These are phyloP conservation scores for Erodium chrysanthum DNA, from an alignment of 441 rosid genomes.

Conservation along the genomic window DNA sequence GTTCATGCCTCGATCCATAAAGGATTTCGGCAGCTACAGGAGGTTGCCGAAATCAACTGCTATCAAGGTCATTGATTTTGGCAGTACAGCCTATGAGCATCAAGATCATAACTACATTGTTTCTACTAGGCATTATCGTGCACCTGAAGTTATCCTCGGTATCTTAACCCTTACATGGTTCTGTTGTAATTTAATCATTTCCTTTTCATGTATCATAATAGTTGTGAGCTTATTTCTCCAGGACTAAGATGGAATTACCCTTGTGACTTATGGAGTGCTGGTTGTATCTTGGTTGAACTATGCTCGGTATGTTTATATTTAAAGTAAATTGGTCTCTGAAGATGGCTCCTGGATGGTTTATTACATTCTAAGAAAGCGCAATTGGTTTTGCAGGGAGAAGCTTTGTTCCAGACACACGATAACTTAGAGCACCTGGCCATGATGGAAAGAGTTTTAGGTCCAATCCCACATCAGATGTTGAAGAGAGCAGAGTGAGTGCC, in stretches of 20 bases:
- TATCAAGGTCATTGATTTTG: conserved; percentile 88
- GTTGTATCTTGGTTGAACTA: conserved; percentile 84
- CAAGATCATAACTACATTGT: conserved; percentile 81
- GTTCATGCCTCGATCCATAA: conserved; percentile 31
- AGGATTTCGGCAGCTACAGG: background rate
- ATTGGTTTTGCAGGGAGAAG: conserved; percentile 71
- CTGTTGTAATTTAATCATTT: background rate
- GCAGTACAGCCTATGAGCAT: conserved; percentile 80
- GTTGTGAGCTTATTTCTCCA: conserved; percentile 13
- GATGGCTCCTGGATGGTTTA: background rate
- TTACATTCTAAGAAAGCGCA: conserved; percentile 46
- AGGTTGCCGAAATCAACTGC: conserved; percentile 21
- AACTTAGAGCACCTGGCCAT: conserved; percentile 91
- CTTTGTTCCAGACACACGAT: conserved; percentile 86
- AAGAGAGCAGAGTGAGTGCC: conserved; percentile 54
- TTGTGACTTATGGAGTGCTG: conserved; percentile 89
- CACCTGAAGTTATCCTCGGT: conserved; percentile 90
- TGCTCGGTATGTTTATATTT: conserved; percentile 48
- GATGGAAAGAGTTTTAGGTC: conserved; percentile 90
- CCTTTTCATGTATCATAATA: background rate
- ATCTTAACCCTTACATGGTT: conserved; percentile 12
- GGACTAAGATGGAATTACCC: conserved; percentile 94
- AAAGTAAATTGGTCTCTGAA: background rate
- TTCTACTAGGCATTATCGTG: conserved; percentile 89
- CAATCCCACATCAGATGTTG: conserved; percentile 70